Percentiles rank a stretch among this genome's conserved stretches.
Conservation (phyloP, 2,329 filamentous ascomycete genomes). For the Nannizziopsis arthrosporioides region DNA sequence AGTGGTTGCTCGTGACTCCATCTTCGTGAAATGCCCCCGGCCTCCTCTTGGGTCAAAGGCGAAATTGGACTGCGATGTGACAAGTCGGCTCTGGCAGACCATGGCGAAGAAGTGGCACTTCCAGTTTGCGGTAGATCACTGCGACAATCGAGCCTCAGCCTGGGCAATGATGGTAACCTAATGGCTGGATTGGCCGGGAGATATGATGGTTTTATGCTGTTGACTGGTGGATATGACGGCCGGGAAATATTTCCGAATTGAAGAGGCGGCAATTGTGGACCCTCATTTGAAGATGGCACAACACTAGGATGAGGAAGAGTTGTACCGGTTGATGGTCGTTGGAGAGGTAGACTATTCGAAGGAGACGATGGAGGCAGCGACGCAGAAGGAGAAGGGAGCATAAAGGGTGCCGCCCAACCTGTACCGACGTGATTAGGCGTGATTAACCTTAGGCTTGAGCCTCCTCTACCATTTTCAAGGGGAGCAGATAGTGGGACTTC, state of each 20-base stretch:
- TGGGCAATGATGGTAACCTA: constrained; percentile 10
- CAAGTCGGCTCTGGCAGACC: not conserved
- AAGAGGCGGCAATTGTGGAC: not conserved
- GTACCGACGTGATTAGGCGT: constrained; percentile 8
- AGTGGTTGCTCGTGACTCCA: constrained; percentile 8
- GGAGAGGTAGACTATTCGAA: not conserved
- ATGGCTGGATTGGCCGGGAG: constrained; percentile 5
- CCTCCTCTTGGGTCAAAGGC: constrained; percentile 1
- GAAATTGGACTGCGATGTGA: constrained; percentile 1
- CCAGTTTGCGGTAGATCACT: not conserved
- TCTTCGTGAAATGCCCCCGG: constrained; percentile 6
- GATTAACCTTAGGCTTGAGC: constrained; percentile 6
- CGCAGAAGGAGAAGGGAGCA: constrained; percentile 12
- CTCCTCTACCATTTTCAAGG: constrained; percentile 7
- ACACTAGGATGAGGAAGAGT: not conserved
- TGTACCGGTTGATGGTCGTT: constrained; percentile 3
- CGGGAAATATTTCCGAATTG: not conserved
- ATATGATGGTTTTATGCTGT: constrained; percentile 4
- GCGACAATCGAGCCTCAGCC: constrained; percentile 6
- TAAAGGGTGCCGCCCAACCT: constrained; percentile 10
- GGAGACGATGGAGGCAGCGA: constrained; percentile 9
- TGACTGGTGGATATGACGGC: too few species aligned
- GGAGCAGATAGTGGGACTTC: constrained; percentile 10
- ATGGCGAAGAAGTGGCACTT: constrained; percentile 4
- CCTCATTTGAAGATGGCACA: not conserved